Evolutionary conservation across 371 early-diverging fungal genomes (phyloP).

Genomic region (Vairimorpha necatrix): DNA sequence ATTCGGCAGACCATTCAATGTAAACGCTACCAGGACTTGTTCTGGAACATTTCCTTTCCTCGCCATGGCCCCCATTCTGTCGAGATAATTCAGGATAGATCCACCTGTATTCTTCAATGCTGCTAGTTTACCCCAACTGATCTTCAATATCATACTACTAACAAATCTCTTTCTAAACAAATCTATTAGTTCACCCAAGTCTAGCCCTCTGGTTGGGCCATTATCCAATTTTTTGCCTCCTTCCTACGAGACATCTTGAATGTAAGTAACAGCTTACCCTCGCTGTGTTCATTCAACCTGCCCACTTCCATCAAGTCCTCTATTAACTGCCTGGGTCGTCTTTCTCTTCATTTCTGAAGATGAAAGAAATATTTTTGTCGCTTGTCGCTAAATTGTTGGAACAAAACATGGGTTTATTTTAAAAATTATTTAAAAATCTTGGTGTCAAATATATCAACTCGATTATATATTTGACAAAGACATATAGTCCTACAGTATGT

Average conservation of each 20-base stretch:
- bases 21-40: constrained; percentile 3
- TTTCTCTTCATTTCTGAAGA: constrained; percentile 17
- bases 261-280: constrained; percentile 6
- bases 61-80: background rate
- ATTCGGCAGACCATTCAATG: background rate
- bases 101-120: background rate
- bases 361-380: constrained; percentile 5
- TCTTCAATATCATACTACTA: background rate
- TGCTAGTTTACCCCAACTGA: background rate
- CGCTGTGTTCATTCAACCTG: constrained; percentile 14
- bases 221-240: background rate
- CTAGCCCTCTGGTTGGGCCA: background rate
- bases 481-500: too few species aligned
- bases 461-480: too few species aligned
- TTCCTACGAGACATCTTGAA: background rate
- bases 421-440: too few species aligned
- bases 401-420: too few species aligned
- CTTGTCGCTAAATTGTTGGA: constrained; percentile 7
- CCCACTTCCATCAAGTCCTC: background rate
- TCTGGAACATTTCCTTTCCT: constrained; percentile 9
- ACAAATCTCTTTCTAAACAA: background rate
- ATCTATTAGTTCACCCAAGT: background rate
- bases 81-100: background rate
- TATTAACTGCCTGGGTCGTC: background rate
- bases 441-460: too few species aligned